Base-by-base conservation (phyloP, 1,284 basidiomycete species). In the Puccinia triticina region DNA sequence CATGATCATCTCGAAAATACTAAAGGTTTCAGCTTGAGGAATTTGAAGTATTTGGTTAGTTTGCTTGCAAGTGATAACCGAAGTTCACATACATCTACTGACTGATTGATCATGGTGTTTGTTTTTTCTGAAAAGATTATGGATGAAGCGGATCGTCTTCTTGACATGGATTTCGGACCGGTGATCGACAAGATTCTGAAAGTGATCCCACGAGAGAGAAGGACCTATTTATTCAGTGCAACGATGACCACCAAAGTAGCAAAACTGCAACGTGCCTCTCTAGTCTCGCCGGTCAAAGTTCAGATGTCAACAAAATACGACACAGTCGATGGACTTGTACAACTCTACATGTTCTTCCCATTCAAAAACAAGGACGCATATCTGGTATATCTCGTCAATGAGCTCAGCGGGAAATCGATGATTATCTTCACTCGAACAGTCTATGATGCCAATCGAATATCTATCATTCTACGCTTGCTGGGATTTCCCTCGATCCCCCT, bases 171-270 rank as follows among this genome's bases (percentile, higher is more conserved):
- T 87, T 99, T 99, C 86, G 96, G 95, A 26, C 93, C 94, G 53
- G 93, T 94, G 82, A 96, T 99, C 84, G 97, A 99, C 89, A 96
- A 96, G 89, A 95, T 99, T 84, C 89, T 99, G 66, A 97, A 97
- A 88, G 91, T 94, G 64, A 93, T 99, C 84, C 97, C 97, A 26
- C 93, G 92, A 86, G 96, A 99, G 86, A 91, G 97, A 29, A 93
- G 92, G 50, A 99, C 97, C 0, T 98, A 96, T 87, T 90, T 99
- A 0, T 99, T 97, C 89, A 97, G 95, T 21, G 97, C 97, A 0
- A 99, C 97, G n/a, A 99, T 99, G 96, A 98, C 96, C 1, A 97
- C 95, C 32, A 99, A 98, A 88, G 95, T 99, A 14, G 95, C 94
- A 34, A 98, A 99, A 88, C 89, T 99, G 11, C 96, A 99, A 87